Base-by-base conservation (phyloP, 2,329 filamentous ascomycete species). In the Epichloe hybrida region DNA sequence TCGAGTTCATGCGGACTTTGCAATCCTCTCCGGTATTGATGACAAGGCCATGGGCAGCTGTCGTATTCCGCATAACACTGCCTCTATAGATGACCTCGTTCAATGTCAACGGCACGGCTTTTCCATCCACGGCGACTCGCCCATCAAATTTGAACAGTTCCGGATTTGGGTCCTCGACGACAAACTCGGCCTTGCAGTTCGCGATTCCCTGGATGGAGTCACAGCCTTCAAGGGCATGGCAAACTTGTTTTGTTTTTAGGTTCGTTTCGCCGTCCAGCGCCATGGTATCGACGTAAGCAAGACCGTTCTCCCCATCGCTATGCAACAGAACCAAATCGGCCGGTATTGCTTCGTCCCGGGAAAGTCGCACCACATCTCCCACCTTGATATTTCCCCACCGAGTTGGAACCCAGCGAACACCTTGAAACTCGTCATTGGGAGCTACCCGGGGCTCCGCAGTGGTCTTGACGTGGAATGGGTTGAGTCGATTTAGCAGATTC, bases 1-100 rank as follows among this genome's bases (percentile, higher is more conserved):
- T 94, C 47, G 88, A 84, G 61, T 95, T 95, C 85, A 93, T 89
- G 45, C 88, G 84, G 52, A 94, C 90, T 65, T 93, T 94, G 69
- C 86, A 94, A 64, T 95, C 88, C 64, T 94, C 87, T 36, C 87
- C 87, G 0, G 86, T 89, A 66, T 96, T 95, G 57, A 95, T 83
- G 35, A 95, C 86, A 60, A 95, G 55, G 1, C 88, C 89, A 45
- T 88, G 72, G 4, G 81, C 84, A 54, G 75, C 73, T 5, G 74
- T 72, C 0, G 89, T 95, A 62, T 96, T 96, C 49, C 90, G 79
- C 51, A 96, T 65, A 4, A 90, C 79, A 59, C 88, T 93, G 40
- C 90, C 90, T 46, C 90, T 83, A 64, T 94, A 95, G 5, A 95
- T 72, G 49, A 96, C 81, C 58, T 95, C 86, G 51, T 80, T 84